Conservation (phyloP, 345 rosid genomes). For the Capsella bursapastoris region DNA sequence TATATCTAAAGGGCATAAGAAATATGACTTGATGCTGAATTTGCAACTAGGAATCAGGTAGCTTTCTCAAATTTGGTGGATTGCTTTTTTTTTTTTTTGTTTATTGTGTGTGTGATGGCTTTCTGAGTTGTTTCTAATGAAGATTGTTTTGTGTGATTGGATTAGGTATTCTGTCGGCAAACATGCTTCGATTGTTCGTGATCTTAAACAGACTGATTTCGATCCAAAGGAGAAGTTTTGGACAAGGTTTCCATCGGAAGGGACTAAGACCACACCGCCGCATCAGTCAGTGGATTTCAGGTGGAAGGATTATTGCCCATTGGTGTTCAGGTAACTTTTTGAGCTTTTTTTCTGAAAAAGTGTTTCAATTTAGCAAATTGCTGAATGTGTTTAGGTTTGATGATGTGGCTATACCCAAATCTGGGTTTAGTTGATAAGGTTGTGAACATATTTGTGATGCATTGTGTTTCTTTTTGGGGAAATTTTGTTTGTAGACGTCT, state of each 20-base stretch:
- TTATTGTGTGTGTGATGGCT: not conserved
- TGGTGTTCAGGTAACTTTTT: slow-evolving; percentile 75
- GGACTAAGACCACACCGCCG: slow-evolving; percentile 90
- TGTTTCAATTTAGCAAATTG: slow-evolving; percentile 24
- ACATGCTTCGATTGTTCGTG: slow-evolving; percentile 63
- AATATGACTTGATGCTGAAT: slow-evolving; percentile 91
- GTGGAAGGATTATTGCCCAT: slow-evolving; percentile 97
- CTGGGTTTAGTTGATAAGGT: slow-evolving; percentile 28
- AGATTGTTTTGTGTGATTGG: slow-evolving; percentile 9
- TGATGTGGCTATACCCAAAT: slow-evolving; percentile 34
- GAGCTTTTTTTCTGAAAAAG: not conserved
- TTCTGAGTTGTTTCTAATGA: slow-evolving; percentile 12
- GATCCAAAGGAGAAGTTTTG: slow-evolving; percentile 97
- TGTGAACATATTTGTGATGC: slow-evolving; percentile 21
- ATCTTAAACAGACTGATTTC: slow-evolving; percentile 68
- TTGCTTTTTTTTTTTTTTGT: not conserved
- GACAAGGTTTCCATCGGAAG: slow-evolving; percentile 95
- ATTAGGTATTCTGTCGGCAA: slow-evolving; percentile 88
- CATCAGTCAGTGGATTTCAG: slow-evolving; percentile 87
- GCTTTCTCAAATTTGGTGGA: not conserved
- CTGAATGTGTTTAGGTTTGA: slow-evolving; percentile 13
- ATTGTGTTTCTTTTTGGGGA: slow-evolving; percentile 37
- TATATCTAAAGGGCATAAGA: slow-evolving; percentile 91
- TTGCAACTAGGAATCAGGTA: slow-evolving; percentile 92
- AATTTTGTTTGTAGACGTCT: slow-evolving; percentile 62